phyloP scores from a whole-genome alignment of 352 stramenopile genomes.

The Nothophytophthora sp. region DNA sequence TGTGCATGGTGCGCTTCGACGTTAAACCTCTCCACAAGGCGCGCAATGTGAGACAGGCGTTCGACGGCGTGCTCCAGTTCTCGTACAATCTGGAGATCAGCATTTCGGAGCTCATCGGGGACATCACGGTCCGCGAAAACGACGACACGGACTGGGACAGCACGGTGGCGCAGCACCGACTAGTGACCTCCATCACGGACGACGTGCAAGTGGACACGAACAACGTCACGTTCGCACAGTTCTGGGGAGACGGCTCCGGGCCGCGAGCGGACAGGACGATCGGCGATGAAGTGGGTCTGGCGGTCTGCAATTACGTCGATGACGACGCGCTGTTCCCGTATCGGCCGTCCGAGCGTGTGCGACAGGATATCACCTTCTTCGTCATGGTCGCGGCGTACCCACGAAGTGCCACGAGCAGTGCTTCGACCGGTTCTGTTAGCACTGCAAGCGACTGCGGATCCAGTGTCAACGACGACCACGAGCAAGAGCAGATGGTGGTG shows the following conservation, averaged over 20 bases:
- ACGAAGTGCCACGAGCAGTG: not conserved
- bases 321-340: constrained; percentile 56
- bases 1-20: constrained; percentile 39
- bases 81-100: constrained; percentile 47
- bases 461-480: not conserved
- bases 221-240: constrained; percentile 39
- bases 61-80: constrained; percentile 44
- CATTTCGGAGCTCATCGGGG: constrained; percentile 36
- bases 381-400: constrained; percentile 31
- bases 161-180: constrained; percentile 34
- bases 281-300: constrained; percentile 28
- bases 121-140: constrained; percentile 45
- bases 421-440: constrained; percentile 2
- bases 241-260: constrained; percentile 17
- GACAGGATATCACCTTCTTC: constrained; percentile 47
- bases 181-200: constrained; percentile 30
- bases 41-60: constrained; percentile 31
- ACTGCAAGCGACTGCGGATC: not conserved
- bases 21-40: constrained; percentile 37
- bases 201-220: constrained; percentile 37
- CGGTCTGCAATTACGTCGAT: constrained; percentile 46
- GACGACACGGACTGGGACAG: constrained; percentile 30
- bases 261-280: constrained; percentile 4
- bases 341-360: constrained; percentile 27
- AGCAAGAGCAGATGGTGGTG: constrained; percentile 23